A percentile compares a stretch with the other conserved stretches of the same genome.
Evolutionary conservation across 352 stramenopile species (phyloP).

Genomic region (Phytophthora pistaciae): DNA sequence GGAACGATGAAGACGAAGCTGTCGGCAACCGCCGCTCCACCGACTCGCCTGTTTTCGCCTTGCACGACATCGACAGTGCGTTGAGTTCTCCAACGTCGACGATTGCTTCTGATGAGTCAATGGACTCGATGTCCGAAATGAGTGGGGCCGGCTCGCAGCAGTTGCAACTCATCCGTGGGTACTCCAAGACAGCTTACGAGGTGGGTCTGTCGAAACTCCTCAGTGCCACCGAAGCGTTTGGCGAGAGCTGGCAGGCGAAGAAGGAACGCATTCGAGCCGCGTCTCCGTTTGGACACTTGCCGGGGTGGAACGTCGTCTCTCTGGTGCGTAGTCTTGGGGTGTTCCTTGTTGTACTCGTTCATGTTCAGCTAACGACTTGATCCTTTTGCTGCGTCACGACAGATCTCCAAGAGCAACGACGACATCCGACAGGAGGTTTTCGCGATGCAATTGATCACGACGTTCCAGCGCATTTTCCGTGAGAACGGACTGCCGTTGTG

Average conservation of each 20-base stretch:
- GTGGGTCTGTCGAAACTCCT: conserved; percentile 73
- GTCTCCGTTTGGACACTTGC: conserved; percentile 85
- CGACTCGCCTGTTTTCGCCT: conserved; percentile 7
- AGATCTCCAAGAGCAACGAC: conserved; percentile 98
- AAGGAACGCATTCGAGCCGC: conserved; percentile 90
- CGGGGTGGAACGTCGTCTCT: conserved; percentile 94
- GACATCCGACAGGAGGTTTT: conserved; percentile 97
- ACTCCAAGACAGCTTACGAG: conserved; percentile 76
- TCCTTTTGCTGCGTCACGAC: conserved; percentile 6
- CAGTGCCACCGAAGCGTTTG: conserved; percentile 77
- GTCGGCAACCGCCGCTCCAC: conserved; percentile 1
- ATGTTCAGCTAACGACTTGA: not conserved
- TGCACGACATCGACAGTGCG: conserved; percentile 11
- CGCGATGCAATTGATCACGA: conserved; percentile 95
- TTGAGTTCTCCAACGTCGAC: conserved; percentile 23
- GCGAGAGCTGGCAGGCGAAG: conserved; percentile 96
- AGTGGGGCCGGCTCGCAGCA: conserved; percentile 21
- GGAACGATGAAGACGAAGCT: conserved; percentile 10
- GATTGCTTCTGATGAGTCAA: conserved; percentile 27
- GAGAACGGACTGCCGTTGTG: conserved; percentile 93
- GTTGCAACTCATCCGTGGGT: conserved; percentile 56
- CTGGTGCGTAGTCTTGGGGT: conserved; percentile 53
- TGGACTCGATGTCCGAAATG: conserved; percentile 30
- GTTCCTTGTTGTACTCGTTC: not conserved
- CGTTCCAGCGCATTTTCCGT: conserved; percentile 94